These are phyloP conservation scores for Sugiyamaella smithiae DNA, from an alignment of 805 yeast species.

Conservation along the genomic window DNA sequence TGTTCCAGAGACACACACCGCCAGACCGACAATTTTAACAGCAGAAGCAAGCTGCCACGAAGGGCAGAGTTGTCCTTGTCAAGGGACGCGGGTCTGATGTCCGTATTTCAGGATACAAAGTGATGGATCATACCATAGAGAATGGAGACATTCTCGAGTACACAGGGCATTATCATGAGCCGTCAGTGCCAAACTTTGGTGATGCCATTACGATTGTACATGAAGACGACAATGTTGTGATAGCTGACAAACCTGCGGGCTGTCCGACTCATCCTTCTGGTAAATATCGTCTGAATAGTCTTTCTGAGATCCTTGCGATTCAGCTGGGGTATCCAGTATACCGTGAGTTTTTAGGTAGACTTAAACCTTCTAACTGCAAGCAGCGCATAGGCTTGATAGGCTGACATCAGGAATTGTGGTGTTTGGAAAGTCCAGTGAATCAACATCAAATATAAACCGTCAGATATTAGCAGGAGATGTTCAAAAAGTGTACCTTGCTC, in stretches of 20 bases:
- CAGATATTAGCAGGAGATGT: conserved; percentile 64
- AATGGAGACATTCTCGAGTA: conserved; percentile 85
- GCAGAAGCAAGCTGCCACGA: conserved; percentile 51
- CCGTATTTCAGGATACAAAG: conserved; percentile 9
- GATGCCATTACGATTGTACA: conserved; percentile 60
- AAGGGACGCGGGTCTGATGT: conserved; percentile 56
- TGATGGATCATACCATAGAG: conserved; percentile 55
- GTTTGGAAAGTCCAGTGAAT: conserved; percentile 66
- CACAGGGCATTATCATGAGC: conserved; percentile 84
- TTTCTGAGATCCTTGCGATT: conserved; percentile 69
- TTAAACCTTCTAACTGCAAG: conserved; percentile 24
- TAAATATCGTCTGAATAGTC: conserved; percentile 68
- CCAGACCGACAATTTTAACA: neutral
- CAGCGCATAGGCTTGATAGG: conserved; percentile 79
- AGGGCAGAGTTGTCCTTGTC: conserved; percentile 62
- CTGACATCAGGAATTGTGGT: conserved; percentile 86
- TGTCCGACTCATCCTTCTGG: conserved; percentile 97
- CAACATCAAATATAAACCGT: conserved; percentile 63
- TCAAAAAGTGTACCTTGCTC: conserved; percentile 71
- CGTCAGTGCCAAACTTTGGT: conserved; percentile 60
- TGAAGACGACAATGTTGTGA: conserved; percentile 73
- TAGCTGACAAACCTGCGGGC: conserved; percentile 91
- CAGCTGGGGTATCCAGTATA: conserved; percentile 62
- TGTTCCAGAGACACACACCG: no score
- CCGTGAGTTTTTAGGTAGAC: conserved; percentile 12